Conservation (phyloP, 192 early-diverging fungal species). For the Funneliformis mosseae region DNA sequence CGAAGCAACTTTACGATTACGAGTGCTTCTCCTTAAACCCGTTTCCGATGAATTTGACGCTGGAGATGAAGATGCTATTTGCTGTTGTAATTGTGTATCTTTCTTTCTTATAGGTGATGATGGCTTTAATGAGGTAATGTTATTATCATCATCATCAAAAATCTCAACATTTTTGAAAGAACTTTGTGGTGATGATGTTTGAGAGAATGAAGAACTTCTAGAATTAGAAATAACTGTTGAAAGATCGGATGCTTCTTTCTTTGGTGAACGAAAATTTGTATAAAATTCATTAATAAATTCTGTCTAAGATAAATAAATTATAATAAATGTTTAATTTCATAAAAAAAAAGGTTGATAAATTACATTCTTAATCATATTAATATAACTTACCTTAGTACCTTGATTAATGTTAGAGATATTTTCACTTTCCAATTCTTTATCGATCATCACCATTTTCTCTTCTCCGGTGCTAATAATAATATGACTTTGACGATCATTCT, state of each 20-base stretch:
- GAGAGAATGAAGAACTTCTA: background rate
- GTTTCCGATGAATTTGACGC: background rate
- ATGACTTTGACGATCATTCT: no score
- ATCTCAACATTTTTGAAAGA: background rate
- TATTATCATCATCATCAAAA: background rate
- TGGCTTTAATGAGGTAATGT: background rate
- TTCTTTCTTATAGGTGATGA: background rate
- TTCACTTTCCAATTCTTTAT: background rate
- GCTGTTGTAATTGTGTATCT: no score
- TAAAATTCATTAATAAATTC: background rate
- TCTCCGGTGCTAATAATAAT: no score
- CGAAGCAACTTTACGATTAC: background rate
- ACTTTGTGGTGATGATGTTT: background rate
- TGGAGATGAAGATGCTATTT: background rate
- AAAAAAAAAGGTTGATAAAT: background rate
- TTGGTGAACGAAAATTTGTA: background rate
- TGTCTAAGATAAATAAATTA: background rate
- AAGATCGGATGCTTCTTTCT: background rate
- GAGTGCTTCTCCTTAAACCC: background rate
- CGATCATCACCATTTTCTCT: background rate
- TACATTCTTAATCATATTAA: background rate
- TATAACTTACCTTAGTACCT: background rate
- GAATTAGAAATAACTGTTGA: background rate
- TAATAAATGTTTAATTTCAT: background rate
- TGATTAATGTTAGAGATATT: background rate